Percentiles rank a stretch among this genome's conserved stretches.
Evolutionary conservation across 192 early-diverging fungal species (phyloP).

Genomic region (Chytriomyces sp.): DNA sequence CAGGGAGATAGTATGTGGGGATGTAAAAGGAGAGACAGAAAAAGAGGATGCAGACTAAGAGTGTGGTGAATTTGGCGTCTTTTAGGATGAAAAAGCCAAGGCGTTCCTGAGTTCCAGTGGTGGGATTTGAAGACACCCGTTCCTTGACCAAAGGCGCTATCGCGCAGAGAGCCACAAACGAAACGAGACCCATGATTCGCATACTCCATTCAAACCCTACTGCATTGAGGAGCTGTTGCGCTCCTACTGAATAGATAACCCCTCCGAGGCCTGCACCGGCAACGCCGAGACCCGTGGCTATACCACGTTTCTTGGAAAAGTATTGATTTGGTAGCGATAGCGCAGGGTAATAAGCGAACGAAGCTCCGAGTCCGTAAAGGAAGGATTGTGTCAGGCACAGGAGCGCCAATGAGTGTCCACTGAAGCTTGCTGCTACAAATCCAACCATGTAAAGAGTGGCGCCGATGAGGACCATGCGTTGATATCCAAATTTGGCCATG

Average conservation of each 20-base stretch:
- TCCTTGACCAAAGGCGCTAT: slow-evolving; percentile 30
- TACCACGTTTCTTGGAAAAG: slow-evolving; percentile 63
- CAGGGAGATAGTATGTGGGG: slow-evolving; percentile 26
- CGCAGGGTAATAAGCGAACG: slow-evolving; percentile 64
- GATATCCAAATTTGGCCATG: slow-evolving; percentile 49
- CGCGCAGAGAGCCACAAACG: slow-evolving; percentile 42
- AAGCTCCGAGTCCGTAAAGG: slow-evolving; percentile 71
- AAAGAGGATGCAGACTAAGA: background rate
- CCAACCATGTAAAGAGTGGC: slow-evolving; percentile 40
- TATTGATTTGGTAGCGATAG: slow-evolving; percentile 68
- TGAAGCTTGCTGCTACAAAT: slow-evolving; percentile 18
- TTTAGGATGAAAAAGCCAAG: background rate
- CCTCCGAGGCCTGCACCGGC: slow-evolving; percentile 77
- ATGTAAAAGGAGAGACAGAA: slow-evolving; percentile 10
- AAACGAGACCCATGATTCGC: slow-evolving; percentile 65
- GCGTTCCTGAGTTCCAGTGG: background rate
- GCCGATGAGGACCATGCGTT: slow-evolving; percentile 48
- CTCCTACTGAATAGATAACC: slow-evolving; percentile 60
- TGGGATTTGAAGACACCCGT: background rate
- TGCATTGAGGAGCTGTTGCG: slow-evolving; percentile 57
- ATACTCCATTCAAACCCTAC: slow-evolving; percentile 67
- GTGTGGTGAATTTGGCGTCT: background rate
- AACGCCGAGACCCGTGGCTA: slow-evolving; percentile 73
- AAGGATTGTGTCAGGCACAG: slow-evolving; percentile 72
- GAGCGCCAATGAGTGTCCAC: slow-evolving; percentile 44